A percentile compares a stretch with the other conserved stretches of the same genome.
These are phyloP conservation scores for Gyromitra esculenta DNA, from an alignment of 2,329 filamentous ascomycete genomes.

Conservation along the genomic window DNA sequence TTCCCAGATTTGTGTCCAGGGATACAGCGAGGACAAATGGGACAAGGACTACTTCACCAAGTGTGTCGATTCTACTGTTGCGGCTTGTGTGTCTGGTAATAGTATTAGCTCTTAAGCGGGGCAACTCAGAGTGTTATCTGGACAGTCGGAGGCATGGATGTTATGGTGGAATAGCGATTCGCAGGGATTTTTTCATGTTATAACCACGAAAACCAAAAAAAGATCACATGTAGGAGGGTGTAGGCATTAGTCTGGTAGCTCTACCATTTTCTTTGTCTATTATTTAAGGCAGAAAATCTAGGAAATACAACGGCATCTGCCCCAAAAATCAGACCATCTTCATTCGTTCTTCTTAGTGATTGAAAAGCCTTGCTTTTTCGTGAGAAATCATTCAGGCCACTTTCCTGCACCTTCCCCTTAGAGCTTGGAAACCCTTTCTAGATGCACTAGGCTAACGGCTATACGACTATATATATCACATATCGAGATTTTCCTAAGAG, in stretches of 20 bases:
- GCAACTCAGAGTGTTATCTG: not conserved
- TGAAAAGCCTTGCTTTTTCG: no score
- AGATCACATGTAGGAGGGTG: not conserved
- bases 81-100: not conserved
- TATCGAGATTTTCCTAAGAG: no score
- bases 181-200: not conserved
- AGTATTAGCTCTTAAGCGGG: not conserved
- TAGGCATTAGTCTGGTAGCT: not conserved
- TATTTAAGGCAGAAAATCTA: conserved; percentile 5
- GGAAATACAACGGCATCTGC: not conserved
- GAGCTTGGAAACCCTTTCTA: no score
- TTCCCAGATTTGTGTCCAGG: not conserved
- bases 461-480: no score
- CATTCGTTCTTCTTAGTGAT: no score
- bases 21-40: not conserved
- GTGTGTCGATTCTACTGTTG: not conserved
- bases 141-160: not conserved
- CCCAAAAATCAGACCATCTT: no score
- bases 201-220: not conserved
- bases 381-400: no score
- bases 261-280: conserved; percentile 11
- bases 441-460: no score
- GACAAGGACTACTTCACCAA: not conserved
- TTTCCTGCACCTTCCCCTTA: no score
- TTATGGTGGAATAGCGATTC: not conserved